Conservation (phyloP, 768 basidiomycete genomes). For the Scleroderma citrinum region DNA sequence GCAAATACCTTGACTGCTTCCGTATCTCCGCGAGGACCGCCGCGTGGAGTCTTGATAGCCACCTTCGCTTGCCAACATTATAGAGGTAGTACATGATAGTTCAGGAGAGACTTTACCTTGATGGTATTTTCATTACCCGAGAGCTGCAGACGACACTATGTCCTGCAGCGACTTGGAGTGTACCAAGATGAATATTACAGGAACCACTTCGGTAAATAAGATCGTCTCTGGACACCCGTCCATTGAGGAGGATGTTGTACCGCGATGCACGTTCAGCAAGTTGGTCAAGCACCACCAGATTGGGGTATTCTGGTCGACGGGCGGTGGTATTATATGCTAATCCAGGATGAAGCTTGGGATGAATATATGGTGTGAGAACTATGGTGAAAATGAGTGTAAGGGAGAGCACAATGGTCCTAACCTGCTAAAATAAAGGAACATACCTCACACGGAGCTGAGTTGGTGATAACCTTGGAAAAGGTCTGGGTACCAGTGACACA, state of each 20-base stretch:
- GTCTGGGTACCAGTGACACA: not conserved
- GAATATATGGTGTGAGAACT: too few species aligned
- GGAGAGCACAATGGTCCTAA: too few species aligned
- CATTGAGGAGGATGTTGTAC: not conserved
- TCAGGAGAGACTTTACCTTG: too few species aligned
- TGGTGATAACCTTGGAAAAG: not conserved
- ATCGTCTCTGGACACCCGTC: not conserved
- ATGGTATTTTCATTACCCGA: not conserved
- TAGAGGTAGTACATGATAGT: too few species aligned
- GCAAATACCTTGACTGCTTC: not conserved
- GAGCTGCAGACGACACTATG: not conserved
- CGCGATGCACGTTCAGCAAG: not conserved
- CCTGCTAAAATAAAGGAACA: not conserved
- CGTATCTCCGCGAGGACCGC: not conserved
- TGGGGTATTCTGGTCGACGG: not conserved
- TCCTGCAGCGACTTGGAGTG: too few species aligned
- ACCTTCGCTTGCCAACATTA: not conserved
- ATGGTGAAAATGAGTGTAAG: too few species aligned
- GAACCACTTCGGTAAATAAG: slow-evolving; percentile 1
- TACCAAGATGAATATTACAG: not conserved
- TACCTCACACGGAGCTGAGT: not conserved
- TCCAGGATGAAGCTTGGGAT: too few species aligned
- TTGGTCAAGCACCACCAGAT: not conserved
- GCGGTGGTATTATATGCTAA: not conserved
- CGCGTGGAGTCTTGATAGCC: not conserved